Percentiles rank a stretch among this genome's conserved stretches.
phyloP scores from a whole-genome alignment of 768 basidiomycete genomes.

The Tylopilus sp. region DNA sequence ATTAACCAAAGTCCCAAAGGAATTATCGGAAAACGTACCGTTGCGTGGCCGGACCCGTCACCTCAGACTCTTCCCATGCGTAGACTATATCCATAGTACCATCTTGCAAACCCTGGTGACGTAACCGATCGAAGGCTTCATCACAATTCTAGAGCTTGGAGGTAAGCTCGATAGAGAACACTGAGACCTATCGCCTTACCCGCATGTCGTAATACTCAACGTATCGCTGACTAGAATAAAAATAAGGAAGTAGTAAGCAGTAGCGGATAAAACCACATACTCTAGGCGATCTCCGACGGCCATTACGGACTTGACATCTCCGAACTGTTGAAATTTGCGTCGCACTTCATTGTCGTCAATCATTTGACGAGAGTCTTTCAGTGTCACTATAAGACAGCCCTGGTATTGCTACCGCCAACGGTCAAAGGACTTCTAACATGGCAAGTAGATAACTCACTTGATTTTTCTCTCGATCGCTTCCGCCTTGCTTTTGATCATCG shows the following conservation, averaged over 20 bases:
- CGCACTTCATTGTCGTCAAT: slow-evolving; percentile 86
- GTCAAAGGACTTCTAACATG: slow-evolving; percentile 6
- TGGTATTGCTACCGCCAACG: slow-evolving; percentile 57
- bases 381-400: slow-evolving; percentile 78
- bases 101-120: slow-evolving; percentile 76
- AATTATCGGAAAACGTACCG: slow-evolving; percentile 27
- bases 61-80: slow-evolving; percentile 75
- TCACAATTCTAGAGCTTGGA: slow-evolving; percentile 60
- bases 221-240: slow-evolving; percentile 64
- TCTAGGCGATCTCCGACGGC: slow-evolving; percentile 62
- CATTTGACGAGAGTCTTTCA: slow-evolving; percentile 66
- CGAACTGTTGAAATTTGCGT: slow-evolving; percentile 82
- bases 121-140: slow-evolving; percentile 75
- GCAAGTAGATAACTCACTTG: slow-evolving; percentile 50
- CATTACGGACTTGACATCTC: slow-evolving; percentile 82
- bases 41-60: slow-evolving; percentile 44
- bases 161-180: slow-evolving; percentile 6
- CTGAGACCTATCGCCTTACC: slow-evolving; percentile 39
- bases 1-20: slow-evolving; percentile 3
- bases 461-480: slow-evolving; percentile 65
- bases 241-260: slow-evolving; percentile 1
- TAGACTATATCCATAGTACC: slow-evolving; percentile 87
- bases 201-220: slow-evolving; percentile 94
- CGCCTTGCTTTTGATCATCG: slow-evolving; percentile 70
- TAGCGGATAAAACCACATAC: slow-evolving; percentile 33